Percentiles rank a stretch among this genome's conserved stretches.
These are phyloP conservation scores for Ogataea pini DNA, from an alignment of 805 yeast genomes.

Conservation along the genomic window DNA sequence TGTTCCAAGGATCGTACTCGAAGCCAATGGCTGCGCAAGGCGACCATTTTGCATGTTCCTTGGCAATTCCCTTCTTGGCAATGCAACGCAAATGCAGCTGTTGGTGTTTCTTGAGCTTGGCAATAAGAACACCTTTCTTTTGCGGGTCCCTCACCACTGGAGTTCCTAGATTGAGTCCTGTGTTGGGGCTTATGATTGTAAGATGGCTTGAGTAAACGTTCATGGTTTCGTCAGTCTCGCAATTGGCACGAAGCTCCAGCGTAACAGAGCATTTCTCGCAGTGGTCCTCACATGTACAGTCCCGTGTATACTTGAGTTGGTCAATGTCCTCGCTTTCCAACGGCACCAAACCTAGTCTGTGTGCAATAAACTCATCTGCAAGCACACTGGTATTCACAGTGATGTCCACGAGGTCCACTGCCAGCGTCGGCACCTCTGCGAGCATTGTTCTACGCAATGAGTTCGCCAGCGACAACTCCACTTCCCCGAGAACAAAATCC, in stretches of 20 bases:
- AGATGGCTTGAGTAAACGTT: constrained; percentile 87
- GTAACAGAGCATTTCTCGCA: constrained; percentile 94
- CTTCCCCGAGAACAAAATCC: constrained; percentile 83
- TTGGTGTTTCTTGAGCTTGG: constrained; percentile 90
- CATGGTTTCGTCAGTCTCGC: constrained; percentile 85
- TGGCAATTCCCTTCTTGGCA: constrained; percentile 96
- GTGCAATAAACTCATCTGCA: constrained; percentile 96
- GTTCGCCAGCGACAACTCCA: constrained; percentile 89
- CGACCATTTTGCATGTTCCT: constrained; percentile 98
- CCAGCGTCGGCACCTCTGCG: constrained; percentile 95
- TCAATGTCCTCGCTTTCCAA: constrained; percentile 83
- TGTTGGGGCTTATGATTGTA: constrained; percentile 39
- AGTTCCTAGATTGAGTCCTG: constrained; percentile 56
- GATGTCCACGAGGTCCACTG: constrained; percentile 94
- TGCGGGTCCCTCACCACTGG: constrained; percentile 83
- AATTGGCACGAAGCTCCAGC: constrained; percentile 76
- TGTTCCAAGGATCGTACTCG: constrained; percentile 99
- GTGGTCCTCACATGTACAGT: constrained; percentile 97
- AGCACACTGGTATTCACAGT: constrained; percentile 90
- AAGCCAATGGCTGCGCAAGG: constrained; percentile 95
- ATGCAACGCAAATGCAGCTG: constrained; percentile 86
- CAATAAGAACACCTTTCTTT: constrained; percentile 83
- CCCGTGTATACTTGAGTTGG: constrained; percentile 82
- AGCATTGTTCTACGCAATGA: constrained; percentile 88
- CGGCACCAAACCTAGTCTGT: constrained; percentile 91